Conservation (phyloP, 2,329 filamentous ascomycete species). For the Fusarium dimerum region DNA sequence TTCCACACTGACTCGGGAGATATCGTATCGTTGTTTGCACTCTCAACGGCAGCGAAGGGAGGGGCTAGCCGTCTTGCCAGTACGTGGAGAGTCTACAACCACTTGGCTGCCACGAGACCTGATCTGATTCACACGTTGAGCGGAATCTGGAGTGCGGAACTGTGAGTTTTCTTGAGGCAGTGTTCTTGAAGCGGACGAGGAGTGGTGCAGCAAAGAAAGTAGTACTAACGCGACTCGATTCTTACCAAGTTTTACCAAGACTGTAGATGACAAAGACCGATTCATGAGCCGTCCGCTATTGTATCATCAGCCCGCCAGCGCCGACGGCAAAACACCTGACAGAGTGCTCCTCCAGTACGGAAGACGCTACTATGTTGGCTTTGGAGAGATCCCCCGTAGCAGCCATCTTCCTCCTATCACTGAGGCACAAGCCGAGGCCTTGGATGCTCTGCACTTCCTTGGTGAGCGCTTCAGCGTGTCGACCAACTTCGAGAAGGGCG, state of each 20-base stretch:
- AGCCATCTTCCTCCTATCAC: slow-evolving; percentile 55
- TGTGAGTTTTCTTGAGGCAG: slow-evolving; percentile 35
- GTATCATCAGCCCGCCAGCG: slow-evolving; percentile 6
- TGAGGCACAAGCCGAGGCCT: slow-evolving; percentile 51
- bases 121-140: slow-evolving; percentile 59
- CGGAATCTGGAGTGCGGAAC: slow-evolving; percentile 46
- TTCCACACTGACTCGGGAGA: slow-evolving; percentile 64
- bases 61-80: slow-evolving; percentile 59
- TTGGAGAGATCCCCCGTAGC: slow-evolving; percentile 43
- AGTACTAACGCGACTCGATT: too few species aligned
- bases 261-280: slow-evolving; percentile 7
- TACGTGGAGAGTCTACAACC: slow-evolving; percentile 62
- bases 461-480: slow-evolving; percentile 45
- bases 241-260: not conserved
- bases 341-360: slow-evolving; percentile 14
- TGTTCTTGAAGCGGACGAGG: too few species aligned
- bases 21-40: slow-evolving; percentile 56
- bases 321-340: not conserved
- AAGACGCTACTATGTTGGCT: slow-evolving; percentile 19
- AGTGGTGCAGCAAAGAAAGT: too few species aligned
- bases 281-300: slow-evolving; percentile 9
- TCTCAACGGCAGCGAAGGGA: slow-evolving; percentile 51
- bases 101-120: slow-evolving; percentile 56
- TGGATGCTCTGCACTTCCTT: slow-evolving; percentile 50
- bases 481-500: slow-evolving; percentile 48